Evolutionary conservation across 306 rosid genomes (phyloP).

Genomic region (Chamaecrista fasciculata): DNA sequence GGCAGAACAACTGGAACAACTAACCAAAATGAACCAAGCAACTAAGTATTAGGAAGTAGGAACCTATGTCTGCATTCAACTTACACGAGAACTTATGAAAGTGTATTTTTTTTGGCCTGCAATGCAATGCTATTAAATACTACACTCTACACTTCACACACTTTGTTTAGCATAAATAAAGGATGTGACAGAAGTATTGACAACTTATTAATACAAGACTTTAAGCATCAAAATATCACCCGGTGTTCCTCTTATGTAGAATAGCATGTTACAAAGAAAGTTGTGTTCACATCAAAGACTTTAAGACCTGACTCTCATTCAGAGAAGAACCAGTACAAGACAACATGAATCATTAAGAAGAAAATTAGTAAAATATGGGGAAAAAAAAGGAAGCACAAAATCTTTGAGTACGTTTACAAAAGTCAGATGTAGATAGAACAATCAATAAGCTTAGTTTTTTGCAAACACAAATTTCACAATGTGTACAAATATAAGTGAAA

Average conservation of each 20-base stretch:
- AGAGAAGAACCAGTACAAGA: not conserved
- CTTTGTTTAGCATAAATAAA: not conserved
- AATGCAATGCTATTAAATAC: not conserved
- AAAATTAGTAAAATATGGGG: not conserved
- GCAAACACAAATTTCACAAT: conserved; percentile 4
- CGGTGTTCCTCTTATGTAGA: not conserved
- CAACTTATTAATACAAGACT: not conserved
- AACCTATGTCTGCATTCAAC: conserved; percentile 4
- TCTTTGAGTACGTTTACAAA: not conserved
- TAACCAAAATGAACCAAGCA: not conserved
- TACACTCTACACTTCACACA: not conserved
- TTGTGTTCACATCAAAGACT: not conserved
- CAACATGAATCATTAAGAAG: not conserved
- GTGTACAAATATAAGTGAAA: not conserved
- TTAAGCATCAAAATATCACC: not conserved
- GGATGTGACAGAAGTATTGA: not conserved
- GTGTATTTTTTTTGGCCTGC: not conserved
- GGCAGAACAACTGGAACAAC: conserved; percentile 7
- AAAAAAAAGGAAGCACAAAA: conserved; percentile 10
- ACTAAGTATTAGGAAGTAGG: conserved; percentile 3
- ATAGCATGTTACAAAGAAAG: not conserved
- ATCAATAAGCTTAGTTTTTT: not conserved
- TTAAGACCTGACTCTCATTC: not conserved
- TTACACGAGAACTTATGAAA: not conserved
- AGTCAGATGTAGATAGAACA: not conserved